A percentile compares a stretch with the other conserved stretches of the same genome.
Conservation (phyloP, 2,329 filamentous ascomycete species). For the Aspergillus quadrilineatus region DNA sequence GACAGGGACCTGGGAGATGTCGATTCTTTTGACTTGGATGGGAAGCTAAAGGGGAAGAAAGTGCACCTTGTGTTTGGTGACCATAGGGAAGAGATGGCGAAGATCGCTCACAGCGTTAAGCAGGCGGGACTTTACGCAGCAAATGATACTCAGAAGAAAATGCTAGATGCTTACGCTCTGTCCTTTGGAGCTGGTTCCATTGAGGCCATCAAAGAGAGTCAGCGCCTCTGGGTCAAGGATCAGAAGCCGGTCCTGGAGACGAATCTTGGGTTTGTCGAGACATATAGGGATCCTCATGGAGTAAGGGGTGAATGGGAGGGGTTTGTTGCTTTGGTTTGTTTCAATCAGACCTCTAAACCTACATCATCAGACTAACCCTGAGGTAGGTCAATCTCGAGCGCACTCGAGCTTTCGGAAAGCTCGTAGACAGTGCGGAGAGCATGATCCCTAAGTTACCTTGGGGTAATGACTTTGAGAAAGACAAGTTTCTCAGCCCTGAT, state of each 20-base stretch:
- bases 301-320: conserved; percentile 83
- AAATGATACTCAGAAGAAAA: conserved; percentile 71
- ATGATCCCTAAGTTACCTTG: conserved; percentile 91
- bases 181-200: conserved; percentile 75
- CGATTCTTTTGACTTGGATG: conserved; percentile 61
- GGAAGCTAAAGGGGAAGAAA: conserved; percentile 63
- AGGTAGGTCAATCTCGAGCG: conserved; percentile 75
- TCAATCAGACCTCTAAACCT: too few species aligned
- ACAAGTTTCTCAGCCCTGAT: conserved; percentile 90
- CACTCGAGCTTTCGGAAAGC: conserved; percentile 79
- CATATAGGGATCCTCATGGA: conserved; percentile 78
- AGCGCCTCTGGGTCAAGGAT: conserved; percentile 79
- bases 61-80: conserved; percentile 74
- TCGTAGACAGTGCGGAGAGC: conserved; percentile 75
- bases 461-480: conserved; percentile 87
- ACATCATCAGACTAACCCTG: not conserved
- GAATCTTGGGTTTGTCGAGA: conserved; percentile 83
- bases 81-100: conserved; percentile 68
- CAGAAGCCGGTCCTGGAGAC: conserved; percentile 77
- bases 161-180: conserved; percentile 71
- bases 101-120: conserved; percentile 64
- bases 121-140: conserved; percentile 67
- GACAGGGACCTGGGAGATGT: conserved; percentile 70
- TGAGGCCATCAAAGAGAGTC: conserved; percentile 75
- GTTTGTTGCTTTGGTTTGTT: conserved; percentile 63